phyloP scores from a whole-genome alignment of 2,329 filamentous ascomycete species.

The Colletotrichum endophyticum region DNA sequence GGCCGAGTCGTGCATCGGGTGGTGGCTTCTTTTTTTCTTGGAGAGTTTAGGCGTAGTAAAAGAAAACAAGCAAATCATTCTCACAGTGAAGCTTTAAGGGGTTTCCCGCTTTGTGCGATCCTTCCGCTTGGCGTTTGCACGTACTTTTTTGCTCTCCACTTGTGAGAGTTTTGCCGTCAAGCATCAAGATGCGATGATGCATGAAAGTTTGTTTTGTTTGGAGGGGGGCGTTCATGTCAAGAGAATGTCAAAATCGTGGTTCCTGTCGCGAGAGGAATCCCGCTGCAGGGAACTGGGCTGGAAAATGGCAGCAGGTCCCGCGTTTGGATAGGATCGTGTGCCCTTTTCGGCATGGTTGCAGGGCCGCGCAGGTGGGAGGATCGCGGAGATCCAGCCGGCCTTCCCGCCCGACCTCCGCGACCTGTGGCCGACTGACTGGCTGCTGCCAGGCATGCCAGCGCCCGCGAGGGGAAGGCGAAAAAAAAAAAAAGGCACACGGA shows the following conservation, averaged over 20 bases:
- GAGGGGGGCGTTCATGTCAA: neutral
- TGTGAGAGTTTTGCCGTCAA: neutral
- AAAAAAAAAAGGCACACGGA: neutral
- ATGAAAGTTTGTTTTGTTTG: neutral
- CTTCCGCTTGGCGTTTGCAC: neutral
- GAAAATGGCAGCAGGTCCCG: neutral
- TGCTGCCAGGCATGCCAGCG: neutral
- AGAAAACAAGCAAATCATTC: neutral
- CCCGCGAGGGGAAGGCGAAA: neutral
- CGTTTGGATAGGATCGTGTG: neutral
- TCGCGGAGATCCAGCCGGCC: slow-evolving; percentile 12
- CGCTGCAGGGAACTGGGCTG: neutral
- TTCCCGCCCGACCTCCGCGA: neutral
- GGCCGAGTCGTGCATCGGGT: neutral
- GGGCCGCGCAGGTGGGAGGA: neutral
- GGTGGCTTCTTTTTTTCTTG: neutral
- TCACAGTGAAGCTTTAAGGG: neutral
- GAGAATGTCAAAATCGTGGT: neutral
- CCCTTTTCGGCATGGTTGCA: neutral
- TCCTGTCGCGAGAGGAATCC: neutral
- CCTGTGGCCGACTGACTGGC: neutral
- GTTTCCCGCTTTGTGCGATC: neutral
- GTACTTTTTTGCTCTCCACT: neutral
- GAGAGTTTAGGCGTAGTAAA: neutral
- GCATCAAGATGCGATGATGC: neutral